Base-by-base conservation (phyloP, 352 stramenopile species). In the Thalassiosira exigua region DNA sequence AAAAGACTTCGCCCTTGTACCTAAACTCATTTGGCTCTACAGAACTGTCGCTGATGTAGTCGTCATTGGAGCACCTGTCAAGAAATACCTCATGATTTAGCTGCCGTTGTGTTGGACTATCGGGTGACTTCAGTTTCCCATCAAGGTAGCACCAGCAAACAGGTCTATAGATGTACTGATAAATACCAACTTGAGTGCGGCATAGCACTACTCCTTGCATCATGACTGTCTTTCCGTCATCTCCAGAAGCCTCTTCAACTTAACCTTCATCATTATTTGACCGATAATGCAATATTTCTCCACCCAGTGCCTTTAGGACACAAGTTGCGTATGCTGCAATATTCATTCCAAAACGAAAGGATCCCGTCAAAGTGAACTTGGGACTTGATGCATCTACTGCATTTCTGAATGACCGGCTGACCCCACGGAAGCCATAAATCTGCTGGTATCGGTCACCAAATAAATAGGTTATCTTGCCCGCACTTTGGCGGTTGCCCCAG, bases 331-430 rank as follows among this genome's bases (percentile, higher is more conserved):
- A 59, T 1, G 11, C 2, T 27, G 73, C 73, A 42, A 82, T 78
- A 33, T 77, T 81, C n/a, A 50, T 64, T 22, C 72, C 72, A 64
- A 81, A 81, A 0, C 72, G 66, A 59, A 81, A 81, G 1, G 73
- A 82, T 44, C 71, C 71, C 53, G 71, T 75, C 42, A 80, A 42
- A 41, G 11, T 60, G 27, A 72, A 79, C 24, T 44, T 64, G 12
- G 56, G 44, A 4, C 48, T 21, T 30, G 41, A 56, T 24, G 5
- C 19, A 26, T 66, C 17, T 7, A 67, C 59, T 5, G 44, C 72
- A 33, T 71, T n/a, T 12, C 22, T 2, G 27, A 82, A 82, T 14
- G 54, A 2, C 44, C 17, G 12, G 26, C 56, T n/a, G 22, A 57
- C 73, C 9, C 73, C 73, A 24, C 73, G 65, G 54, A 82, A 82